phyloP scores from a whole-genome alignment of 805 yeast genomes.

The Candida sakaeoensis region DNA sequence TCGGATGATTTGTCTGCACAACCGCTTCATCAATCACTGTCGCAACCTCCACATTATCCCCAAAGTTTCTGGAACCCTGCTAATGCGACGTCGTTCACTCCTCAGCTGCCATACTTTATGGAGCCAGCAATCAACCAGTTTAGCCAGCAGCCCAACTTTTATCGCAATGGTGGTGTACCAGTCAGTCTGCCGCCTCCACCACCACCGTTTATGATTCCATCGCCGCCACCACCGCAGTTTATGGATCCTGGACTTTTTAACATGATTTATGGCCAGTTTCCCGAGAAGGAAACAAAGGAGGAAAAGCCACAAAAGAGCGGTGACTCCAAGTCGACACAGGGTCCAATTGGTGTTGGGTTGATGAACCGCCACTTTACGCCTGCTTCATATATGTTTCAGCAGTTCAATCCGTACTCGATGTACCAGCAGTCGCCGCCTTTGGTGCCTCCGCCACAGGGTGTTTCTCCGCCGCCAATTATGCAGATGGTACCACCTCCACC shows the following conservation, averaged over 20 bases:
- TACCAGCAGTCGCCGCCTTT: conserved; percentile 27
- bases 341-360: conserved; percentile 29
- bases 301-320: conserved; percentile 7
- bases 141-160: conserved; percentile 3
- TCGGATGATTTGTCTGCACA: too few relatives aligned
- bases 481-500: conserved; percentile 4
- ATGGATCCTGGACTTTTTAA: conserved; percentile 35
- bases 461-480: conserved; percentile 5
- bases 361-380: conserved; percentile 32
- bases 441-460: not conserved
- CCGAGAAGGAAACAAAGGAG: conserved; percentile 2
- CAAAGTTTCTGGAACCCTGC: conserved; percentile 66
- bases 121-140: conserved; percentile 20
- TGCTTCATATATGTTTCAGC: conserved; percentile 46
- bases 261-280: conserved; percentile 22
- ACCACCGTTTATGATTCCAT: conserved; percentile 37
- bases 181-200: conserved; percentile 23
- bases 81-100: conserved; percentile 57
- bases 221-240: conserved; percentile 36
- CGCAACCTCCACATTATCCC: conserved; percentile 3
- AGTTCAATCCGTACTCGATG: conserved; percentile 46
- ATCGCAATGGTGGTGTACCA: conserved; percentile 7
- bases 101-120: conserved; percentile 31
- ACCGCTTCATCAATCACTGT: not conserved
- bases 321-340: not conserved